phyloP scores from a whole-genome alignment of 139 green algal species.

The Tetraselmis chui region DNA sequence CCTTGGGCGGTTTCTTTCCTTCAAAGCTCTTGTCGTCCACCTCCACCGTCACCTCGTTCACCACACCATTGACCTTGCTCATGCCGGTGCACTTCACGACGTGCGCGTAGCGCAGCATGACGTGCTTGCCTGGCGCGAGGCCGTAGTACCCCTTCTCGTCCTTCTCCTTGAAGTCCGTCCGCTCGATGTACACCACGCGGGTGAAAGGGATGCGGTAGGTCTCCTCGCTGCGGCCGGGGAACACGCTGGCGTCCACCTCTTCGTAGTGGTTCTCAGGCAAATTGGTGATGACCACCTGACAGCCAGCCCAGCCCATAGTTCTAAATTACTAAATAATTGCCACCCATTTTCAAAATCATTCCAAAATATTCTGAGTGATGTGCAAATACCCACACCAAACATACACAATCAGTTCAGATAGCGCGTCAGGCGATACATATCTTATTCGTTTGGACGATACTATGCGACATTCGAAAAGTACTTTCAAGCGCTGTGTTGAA shows the following conservation, averaged over 20 bases:
- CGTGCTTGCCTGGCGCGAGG: constrained; percentile 84
- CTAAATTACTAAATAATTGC: too few species aligned
- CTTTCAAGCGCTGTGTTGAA: too few species aligned
- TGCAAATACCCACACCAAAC: too few species aligned
- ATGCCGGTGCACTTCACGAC: constrained; percentile 69
- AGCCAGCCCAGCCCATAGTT: constrained; percentile 6
- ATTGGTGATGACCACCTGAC: constrained; percentile 80
- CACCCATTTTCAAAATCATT: too few species aligned
- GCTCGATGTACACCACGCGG: constrained; percentile 90
- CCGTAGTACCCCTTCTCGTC: constrained; percentile 93
- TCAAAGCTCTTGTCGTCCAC: constrained; percentile 38
- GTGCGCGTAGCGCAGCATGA: constrained; percentile 93
- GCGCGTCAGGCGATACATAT: too few species aligned
- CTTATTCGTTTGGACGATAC: too few species aligned
- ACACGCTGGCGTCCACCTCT: constrained; percentile 56
- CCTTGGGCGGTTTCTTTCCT: constrained; percentile 79
- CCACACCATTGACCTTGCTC: constrained; percentile 33
- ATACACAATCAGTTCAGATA: too few species aligned
- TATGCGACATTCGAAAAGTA: too few species aligned
- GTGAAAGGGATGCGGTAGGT: constrained; percentile 63
- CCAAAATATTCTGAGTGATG: too few species aligned
- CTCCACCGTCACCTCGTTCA: constrained; percentile 63
- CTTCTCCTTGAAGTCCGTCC: constrained; percentile 80
- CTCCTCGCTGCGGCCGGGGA: constrained; percentile 54
- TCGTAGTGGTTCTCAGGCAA: constrained; percentile 57